These are phyloP conservation scores for Trichoderma arundinaceum DNA, from an alignment of 2,329 filamentous ascomycete species.

Conservation along the genomic window DNA sequence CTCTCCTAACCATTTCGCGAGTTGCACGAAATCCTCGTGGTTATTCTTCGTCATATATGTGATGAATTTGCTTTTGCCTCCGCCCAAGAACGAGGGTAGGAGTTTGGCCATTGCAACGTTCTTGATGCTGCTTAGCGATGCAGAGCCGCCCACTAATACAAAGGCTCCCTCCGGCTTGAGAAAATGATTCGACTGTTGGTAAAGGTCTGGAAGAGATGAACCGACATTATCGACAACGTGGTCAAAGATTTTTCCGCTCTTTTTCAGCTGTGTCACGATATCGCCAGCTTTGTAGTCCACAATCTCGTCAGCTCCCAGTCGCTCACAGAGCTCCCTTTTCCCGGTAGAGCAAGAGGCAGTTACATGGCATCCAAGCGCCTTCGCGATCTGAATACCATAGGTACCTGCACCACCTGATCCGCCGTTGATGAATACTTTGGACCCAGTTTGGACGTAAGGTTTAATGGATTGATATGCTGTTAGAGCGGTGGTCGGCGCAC, in stretches of 20 bases:
- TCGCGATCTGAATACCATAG: slow-evolving; percentile 68
- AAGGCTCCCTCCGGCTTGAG: slow-evolving; percentile 55
- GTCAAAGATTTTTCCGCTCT: slow-evolving; percentile 54
- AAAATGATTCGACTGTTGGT: slow-evolving; percentile 57
- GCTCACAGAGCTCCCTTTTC: slow-evolving; percentile 63
- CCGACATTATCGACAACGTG: slow-evolving; percentile 66
- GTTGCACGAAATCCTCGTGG: slow-evolving; percentile 52
- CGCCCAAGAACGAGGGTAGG: slow-evolving; percentile 47
- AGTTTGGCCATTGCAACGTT: slow-evolving; percentile 39
- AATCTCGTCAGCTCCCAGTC: slow-evolving; percentile 68
- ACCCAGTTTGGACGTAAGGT: slow-evolving; percentile 55
- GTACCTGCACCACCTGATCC: slow-evolving; percentile 68
- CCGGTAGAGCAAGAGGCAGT: slow-evolving; percentile 64
- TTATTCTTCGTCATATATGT: slow-evolving; percentile 49
- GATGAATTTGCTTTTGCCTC: slow-evolving; percentile 51
- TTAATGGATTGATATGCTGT: slow-evolving; percentile 58
- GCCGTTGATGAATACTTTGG: slow-evolving; percentile 68
- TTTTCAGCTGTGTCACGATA: slow-evolving; percentile 53
- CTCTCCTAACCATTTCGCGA: slow-evolving; percentile 62
- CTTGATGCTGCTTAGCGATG: slow-evolving; percentile 38
- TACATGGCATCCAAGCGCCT: slow-evolving; percentile 64
- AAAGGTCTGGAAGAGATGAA: slow-evolving; percentile 55
- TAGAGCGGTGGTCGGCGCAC: slow-evolving; percentile 51
- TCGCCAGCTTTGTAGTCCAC: slow-evolving; percentile 64
- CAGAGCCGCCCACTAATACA: slow-evolving; percentile 55